Base-by-base conservation (phyloP, 1,139 yeast species). In the Hyphopichia buzzinii region DNA sequence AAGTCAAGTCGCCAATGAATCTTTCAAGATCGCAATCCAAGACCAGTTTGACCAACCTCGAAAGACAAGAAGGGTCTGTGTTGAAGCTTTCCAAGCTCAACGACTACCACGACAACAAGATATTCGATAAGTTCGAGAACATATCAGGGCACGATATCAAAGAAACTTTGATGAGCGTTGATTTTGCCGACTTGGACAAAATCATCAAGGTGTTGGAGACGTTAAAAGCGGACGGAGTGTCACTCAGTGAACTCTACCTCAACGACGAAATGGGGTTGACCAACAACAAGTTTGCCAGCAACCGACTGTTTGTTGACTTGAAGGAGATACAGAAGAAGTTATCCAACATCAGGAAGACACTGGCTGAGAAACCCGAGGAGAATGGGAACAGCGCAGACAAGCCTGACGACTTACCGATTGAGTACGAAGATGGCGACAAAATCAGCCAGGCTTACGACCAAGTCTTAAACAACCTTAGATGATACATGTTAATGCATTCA, bases 131-230 rank as follows among this genome's bases (percentile, higher is more conserved):
- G 3, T 49, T 52, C 29, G 45, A 57, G 4, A 54, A 61, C 2
- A 46, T 67, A 34, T 65, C 78, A 29, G 79, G 81, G 27, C 84
- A 79, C 30, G 71, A 73, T 30, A 68, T 82, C 35, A 69, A 79
- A 34, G 63, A 72, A 31, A 67, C 70, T 31, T 57, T 84, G 31
- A 47, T 73, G 40, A 66, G 57, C 17, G 55, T 62, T 22, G 64
- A 74, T 41, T 62, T 79, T 7, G 63, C 67, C 14, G 85, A 81
- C 51, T 65, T 82, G 29, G 72, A 75, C 31, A 69, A 73, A 32
- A 65, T 81, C 17, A 67, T 79, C 8, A 63, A 59, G 12, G 68
- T 75, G 28, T 64, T 84, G 40, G 74, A 71, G 26, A 58, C 59
- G 13, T 60, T 82, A 41, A 78, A 77, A 44, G 57, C 59, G 13